Evolutionary conservation across 306 rosid genomes (phyloP).

Genomic region (Prunus kanzakura): DNA sequence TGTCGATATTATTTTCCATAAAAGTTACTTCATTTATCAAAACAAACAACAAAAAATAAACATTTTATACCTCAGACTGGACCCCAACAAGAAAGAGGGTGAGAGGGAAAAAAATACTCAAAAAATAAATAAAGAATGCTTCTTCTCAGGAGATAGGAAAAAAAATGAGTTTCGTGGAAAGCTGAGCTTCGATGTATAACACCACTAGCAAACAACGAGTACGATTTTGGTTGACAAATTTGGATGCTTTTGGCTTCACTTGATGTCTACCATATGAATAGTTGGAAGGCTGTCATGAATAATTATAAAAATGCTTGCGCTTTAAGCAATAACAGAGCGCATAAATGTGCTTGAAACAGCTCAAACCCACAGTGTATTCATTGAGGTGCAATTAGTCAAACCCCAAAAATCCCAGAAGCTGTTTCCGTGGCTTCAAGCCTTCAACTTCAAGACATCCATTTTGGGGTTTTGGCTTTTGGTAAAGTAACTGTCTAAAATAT

Average conservation of each 20-base stretch:
- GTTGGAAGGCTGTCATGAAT: too few relatives aligned
- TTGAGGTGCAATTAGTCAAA: background rate
- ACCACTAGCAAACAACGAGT: background rate
- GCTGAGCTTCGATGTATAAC: background rate
- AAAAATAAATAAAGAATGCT: too few relatives aligned
- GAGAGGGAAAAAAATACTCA: too few relatives aligned
- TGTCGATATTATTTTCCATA: too few relatives aligned
- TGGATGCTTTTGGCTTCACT: background rate
- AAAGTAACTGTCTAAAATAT: background rate
- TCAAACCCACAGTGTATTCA: background rate
- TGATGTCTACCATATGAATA: background rate
- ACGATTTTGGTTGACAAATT: background rate
- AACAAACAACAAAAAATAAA: too few relatives aligned
- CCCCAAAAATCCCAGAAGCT: background rate
- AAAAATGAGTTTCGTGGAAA: background rate
- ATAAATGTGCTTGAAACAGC: background rate
- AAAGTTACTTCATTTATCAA: background rate
- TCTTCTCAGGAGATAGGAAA: too few relatives aligned
- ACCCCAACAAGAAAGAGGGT: too few relatives aligned
- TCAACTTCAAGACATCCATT: background rate
- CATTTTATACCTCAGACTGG: too few relatives aligned
- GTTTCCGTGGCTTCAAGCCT: background rate
- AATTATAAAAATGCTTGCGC: background rate
- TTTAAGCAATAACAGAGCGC: background rate
- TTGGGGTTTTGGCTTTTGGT: background rate